Evolutionary conservation across 345 rosid species (phyloP).

Genomic region (Murraya koenigii): DNA sequence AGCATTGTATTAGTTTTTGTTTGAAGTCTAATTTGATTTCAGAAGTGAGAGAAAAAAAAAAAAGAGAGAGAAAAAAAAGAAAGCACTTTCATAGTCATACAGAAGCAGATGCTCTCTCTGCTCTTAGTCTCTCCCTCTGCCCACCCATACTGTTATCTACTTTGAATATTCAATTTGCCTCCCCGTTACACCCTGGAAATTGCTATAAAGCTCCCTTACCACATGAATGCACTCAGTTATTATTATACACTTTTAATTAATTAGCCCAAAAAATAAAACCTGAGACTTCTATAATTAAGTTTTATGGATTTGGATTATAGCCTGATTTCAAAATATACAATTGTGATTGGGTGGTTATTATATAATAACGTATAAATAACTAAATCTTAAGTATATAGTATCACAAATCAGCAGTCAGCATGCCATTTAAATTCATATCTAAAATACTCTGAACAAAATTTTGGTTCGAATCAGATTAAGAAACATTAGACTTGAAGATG

Average conservation of each 20-base stretch:
- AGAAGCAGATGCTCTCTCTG: constrained; percentile 8
- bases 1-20: background rate
- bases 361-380: no score
- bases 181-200: constrained; percentile 10
- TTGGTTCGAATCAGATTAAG: no score
- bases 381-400: no score
- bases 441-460: no score
- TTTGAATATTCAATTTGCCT: constrained; percentile 19
- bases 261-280: no score
- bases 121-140: background rate
- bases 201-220: constrained; percentile 10
- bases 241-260: background rate
- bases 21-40: constrained; percentile 8
- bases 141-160: background rate
- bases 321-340: no score
- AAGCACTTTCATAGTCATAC: background rate
- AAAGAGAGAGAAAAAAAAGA: background rate
- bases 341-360: no score
- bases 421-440: no score
- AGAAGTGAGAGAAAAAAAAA: background rate
- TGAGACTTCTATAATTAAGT: no score
- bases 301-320: no score
- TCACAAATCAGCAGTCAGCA: no score
- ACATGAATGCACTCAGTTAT: background rate
- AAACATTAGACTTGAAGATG: no score